Percentiles rank a stretch among this genome's conserved stretches.
phyloP scores from a whole-genome alignment of 225 moss, liverwort and hornwort genomes.

The Rhytidiadelphus loreus region DNA sequence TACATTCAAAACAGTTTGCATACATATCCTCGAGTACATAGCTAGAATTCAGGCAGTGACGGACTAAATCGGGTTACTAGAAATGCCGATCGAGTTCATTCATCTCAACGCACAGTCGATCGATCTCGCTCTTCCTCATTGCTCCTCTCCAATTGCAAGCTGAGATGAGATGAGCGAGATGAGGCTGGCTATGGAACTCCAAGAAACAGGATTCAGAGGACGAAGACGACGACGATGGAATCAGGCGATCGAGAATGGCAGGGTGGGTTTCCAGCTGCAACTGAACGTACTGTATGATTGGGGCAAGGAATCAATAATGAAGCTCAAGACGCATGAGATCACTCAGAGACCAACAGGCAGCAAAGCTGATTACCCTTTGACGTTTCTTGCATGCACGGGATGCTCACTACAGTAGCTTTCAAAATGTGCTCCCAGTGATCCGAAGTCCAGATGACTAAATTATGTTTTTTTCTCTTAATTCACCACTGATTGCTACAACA shows the following conservation, averaged over 20 bases:
- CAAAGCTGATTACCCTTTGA: neutral
- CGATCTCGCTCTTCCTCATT: neutral
- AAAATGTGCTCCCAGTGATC: neutral
- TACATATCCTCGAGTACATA: neutral
- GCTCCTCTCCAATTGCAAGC: neutral
- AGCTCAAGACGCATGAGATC: neutral
- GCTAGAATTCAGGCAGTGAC: neutral
- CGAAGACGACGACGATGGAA: neutral
- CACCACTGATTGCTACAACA: neutral
- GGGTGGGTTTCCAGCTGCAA: neutral
- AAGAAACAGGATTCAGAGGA: neutral
- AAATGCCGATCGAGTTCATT: neutral
- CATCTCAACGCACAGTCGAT: neutral
- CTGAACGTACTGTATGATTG: neutral
- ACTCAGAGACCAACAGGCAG: neutral
- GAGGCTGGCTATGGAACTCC: neutral
- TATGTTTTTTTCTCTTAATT: no score
- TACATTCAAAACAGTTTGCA: neutral
- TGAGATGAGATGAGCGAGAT: neutral
- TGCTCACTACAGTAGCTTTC: no score
- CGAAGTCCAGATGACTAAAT: neutral
- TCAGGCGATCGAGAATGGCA: neutral
- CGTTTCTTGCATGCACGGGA: neutral
- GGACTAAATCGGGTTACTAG: neutral
- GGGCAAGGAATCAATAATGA: neutral